These are phyloP conservation scores for Penicillium psychrosexuale DNA, from an alignment of 2,329 filamentous ascomycete genomes.

Conservation along the genomic window DNA sequence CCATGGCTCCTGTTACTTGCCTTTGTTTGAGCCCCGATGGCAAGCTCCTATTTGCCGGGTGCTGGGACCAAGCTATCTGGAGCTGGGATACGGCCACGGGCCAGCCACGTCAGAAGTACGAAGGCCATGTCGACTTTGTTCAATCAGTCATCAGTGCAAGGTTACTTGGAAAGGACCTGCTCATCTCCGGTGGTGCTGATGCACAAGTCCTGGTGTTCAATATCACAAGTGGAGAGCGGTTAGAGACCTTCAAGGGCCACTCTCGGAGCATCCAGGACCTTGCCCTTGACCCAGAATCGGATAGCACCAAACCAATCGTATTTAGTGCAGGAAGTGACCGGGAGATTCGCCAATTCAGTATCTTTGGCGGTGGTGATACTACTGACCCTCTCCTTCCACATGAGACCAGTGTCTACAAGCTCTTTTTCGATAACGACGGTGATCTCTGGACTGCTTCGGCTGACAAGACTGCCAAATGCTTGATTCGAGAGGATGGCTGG, in stretches of 20 bases:
- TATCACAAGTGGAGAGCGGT: constrained; percentile 59
- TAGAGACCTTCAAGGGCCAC: constrained; percentile 77
- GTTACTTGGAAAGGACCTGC: constrained; percentile 58
- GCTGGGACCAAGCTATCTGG: constrained; percentile 92
- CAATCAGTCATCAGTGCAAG: constrained; percentile 68
- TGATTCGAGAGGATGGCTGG: constrained; percentile 67
- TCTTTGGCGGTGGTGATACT: constrained; percentile 42
- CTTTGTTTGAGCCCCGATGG: constrained; percentile 61
- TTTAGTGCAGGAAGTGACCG: constrained; percentile 79
- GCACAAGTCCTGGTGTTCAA: constrained; percentile 85
- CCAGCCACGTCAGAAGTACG: constrained; percentile 57
- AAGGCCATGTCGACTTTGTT: constrained; percentile 86
- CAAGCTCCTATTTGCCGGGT: constrained; percentile 73
- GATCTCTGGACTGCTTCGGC: constrained; percentile 93
- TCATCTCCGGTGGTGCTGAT: constrained; percentile 75
- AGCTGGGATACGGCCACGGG: constrained; percentile 68
- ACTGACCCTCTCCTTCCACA: constrained; percentile 69
- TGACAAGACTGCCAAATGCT: constrained; percentile 81
- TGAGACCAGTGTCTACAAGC: constrained; percentile 83
- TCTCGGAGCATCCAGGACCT: constrained; percentile 76
- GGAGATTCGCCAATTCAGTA: constrained; percentile 66
- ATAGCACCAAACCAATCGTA: constrained; percentile 50
- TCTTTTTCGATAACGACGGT: constrained; percentile 68
- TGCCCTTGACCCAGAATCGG: constrained; percentile 63
- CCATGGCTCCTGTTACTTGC: constrained; percentile 75